Conservation (phyloP, 192 early-diverging fungal genomes). For the Jimgerdemannia flammicorona region DNA sequence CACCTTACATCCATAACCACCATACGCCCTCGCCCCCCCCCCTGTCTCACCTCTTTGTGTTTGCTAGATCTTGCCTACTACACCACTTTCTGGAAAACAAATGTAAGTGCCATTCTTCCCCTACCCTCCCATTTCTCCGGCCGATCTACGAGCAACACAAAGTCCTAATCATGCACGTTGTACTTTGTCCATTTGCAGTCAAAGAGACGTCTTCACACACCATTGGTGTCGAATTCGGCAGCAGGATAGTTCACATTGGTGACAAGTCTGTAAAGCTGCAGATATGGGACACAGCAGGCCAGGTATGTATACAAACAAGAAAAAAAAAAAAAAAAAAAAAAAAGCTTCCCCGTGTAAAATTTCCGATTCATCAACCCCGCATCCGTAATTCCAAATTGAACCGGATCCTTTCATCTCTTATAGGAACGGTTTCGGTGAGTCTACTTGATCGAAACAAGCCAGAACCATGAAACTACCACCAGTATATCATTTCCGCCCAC, state of each 20-base stretch:
- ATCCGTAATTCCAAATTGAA: not conserved
- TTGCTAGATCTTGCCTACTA: slow-evolving; percentile 49
- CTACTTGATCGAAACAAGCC: too few species aligned
- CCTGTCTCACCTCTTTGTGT: not conserved
- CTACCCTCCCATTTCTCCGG: not conserved
- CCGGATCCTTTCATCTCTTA: not conserved
- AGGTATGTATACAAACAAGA: slow-evolving; percentile 22
- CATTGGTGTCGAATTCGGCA: slow-evolving; percentile 80
- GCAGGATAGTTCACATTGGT: slow-evolving; percentile 61
- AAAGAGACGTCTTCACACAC: slow-evolving; percentile 66
- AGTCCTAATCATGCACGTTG: not conserved
- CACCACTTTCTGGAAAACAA: slow-evolving; percentile 58
- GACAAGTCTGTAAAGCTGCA: slow-evolving; percentile 68
- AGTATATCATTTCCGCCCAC: too few species aligned
- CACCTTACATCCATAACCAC: not conserved
- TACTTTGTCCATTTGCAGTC: slow-evolving; percentile 21
- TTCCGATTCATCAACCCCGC: slow-evolving; percentile 3
- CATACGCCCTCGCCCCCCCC: not conserved
- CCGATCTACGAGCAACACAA: not conserved
- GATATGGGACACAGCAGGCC: slow-evolving; percentile 77
- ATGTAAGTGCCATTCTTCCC: slow-evolving; percentile 26
- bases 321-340: too few species aligned
- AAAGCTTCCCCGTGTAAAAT: not conserved
- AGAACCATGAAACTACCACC: too few species aligned
- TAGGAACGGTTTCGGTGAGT: slow-evolving; percentile 48